phyloP scores from a whole-genome alignment of 495 filamentous ascomycete species.

The Tuber microsphaerosporum region DNA sequence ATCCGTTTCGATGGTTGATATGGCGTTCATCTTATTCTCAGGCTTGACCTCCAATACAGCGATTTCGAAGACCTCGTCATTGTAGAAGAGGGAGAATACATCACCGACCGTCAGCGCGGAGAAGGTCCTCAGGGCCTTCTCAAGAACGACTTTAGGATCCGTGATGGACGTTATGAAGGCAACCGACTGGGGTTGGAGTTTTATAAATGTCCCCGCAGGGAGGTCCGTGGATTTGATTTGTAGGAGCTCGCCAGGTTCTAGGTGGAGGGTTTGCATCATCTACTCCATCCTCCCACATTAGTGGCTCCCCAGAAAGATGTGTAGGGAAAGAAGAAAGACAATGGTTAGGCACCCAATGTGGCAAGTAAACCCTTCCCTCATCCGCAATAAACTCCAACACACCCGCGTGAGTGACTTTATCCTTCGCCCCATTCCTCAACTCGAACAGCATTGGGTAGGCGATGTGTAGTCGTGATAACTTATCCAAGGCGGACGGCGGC shows the following conservation, averaged over 20 bases:
- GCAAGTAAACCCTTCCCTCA: slow-evolving; percentile 91
- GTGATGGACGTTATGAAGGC: slow-evolving; percentile 83
- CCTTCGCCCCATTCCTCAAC: slow-evolving; percentile 75
- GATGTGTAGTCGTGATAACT: slow-evolving; percentile 90
- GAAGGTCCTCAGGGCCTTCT: slow-evolving; percentile 92
- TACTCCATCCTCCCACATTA: slow-evolving; percentile 41
- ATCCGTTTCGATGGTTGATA: slow-evolving; percentile 93
- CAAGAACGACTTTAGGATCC: slow-evolving; percentile 95
- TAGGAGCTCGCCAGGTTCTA: slow-evolving; percentile 87
- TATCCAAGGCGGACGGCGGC: slow-evolving; percentile 89
- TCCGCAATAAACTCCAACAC: slow-evolving; percentile 96
- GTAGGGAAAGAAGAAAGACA: neutral
- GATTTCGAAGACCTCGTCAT: slow-evolving; percentile 85
- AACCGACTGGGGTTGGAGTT: slow-evolving; percentile 85
- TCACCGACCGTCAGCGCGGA: slow-evolving; percentile 85
- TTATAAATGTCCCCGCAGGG: slow-evolving; percentile 80
- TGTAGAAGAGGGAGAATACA: slow-evolving; percentile 90
- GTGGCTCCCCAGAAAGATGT: slow-evolving; percentile 8
- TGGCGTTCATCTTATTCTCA: slow-evolving; percentile 62
- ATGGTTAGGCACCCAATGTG: slow-evolving; percentile 68
- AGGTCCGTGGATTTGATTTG: slow-evolving; percentile 92
- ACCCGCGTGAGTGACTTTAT: slow-evolving; percentile 77
- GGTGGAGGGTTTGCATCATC: slow-evolving; percentile 86
- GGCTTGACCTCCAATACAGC: slow-evolving; percentile 90
- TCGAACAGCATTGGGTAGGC: slow-evolving; percentile 97